Base-by-base conservation (phyloP, 129 eudicot genomes). In the Tagetes patula region DNA sequence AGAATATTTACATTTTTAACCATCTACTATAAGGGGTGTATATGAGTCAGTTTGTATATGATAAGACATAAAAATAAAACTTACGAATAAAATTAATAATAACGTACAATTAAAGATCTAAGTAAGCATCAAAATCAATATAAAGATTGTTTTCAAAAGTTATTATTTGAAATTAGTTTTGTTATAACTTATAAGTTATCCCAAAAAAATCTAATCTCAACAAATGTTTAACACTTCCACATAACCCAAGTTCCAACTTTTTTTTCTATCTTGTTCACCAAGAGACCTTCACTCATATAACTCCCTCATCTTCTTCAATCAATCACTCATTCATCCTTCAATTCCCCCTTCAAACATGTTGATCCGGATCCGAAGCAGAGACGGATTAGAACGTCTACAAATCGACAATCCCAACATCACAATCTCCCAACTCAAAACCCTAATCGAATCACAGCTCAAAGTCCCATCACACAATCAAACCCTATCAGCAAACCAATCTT, bases 331-430 rank as follows among this genome's bases (percentile, higher is more conserved):
- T 9, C 69, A 0, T 10, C 47, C 47, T 63, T 14, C 58, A 32
- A 67, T 67, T 39, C 31, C 55, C 13, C 73, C 31, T 5, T 9
- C 10, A 27, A 90, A 75, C 77, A 87, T 92, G 98, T 79, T 93
- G 95, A 89, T 93, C 86, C 81, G 98, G 82, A 79, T 93, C 68
- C 77, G 98, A 55, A 89, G 96, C 87, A 83, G 98, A 53, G 98
- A 93, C 8, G 98, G 98, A 12, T 36, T 89, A 14, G 98, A 93
- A 70, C 86, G 98, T 7, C 67, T 93, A 5, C 72, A 83, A 37
- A 81, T 89, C 86, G 90, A 87, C 27, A 87, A 87, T 58, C 95
- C 96, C 10, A 77, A 76, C 80, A 75, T 83, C 59, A 87, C 96
- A 54, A 82, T 93, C 62, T 82, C 79, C 12, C 79, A 87, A 10